Percentiles rank a stretch among this genome's conserved stretches.
Conservation (phyloP, 805 yeast species). For the Pichia nanzhaoensis region DNA sequence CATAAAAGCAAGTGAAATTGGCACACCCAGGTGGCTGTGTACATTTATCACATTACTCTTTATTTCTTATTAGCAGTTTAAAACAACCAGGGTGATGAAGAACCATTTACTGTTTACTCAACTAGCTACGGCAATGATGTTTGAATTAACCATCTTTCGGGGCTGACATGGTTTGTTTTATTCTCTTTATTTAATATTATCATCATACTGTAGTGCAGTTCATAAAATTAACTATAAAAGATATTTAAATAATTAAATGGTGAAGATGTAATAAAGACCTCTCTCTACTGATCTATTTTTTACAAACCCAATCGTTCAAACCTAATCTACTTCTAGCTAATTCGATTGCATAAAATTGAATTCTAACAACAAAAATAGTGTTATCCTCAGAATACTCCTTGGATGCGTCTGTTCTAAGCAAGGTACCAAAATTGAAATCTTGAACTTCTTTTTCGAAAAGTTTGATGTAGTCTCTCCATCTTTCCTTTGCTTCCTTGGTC, state of each 20-base stretch:
- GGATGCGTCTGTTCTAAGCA: conserved; percentile 65
- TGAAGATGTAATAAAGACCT: too few relatives aligned
- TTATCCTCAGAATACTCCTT: conserved; percentile 77
- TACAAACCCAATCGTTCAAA: conserved; percentile 80
- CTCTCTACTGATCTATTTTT: conserved; percentile 19
- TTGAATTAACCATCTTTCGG: conserved; percentile 22
- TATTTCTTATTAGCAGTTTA: not conserved
- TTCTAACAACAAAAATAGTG: conserved; percentile 85
- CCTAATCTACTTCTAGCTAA: conserved; percentile 88
- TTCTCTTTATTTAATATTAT: not conserved
- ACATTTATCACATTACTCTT: not conserved
- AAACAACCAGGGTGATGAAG: conserved; percentile 14
- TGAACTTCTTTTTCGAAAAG: conserved; percentile 75
- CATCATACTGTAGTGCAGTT: not conserved
- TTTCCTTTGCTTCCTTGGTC: conserved; percentile 67
- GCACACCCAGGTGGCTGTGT: not conserved
- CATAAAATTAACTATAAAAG: too few relatives aligned
- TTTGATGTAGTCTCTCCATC: conserved; percentile 86
- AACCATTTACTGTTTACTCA: conserved; percentile 15
- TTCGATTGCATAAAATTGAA: conserved; percentile 93
- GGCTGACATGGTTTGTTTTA: conserved; percentile 14
- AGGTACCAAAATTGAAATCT: conserved; percentile 93
- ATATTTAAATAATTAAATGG: too few relatives aligned
- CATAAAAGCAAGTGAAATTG: not conserved
- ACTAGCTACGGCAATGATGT: conserved; percentile 24